A percentile compares a stretch with the other conserved stretches of the same genome.
Conservation (phyloP, 768 basidiomycete genomes). For the Rhodotorula paludigena region DNA sequence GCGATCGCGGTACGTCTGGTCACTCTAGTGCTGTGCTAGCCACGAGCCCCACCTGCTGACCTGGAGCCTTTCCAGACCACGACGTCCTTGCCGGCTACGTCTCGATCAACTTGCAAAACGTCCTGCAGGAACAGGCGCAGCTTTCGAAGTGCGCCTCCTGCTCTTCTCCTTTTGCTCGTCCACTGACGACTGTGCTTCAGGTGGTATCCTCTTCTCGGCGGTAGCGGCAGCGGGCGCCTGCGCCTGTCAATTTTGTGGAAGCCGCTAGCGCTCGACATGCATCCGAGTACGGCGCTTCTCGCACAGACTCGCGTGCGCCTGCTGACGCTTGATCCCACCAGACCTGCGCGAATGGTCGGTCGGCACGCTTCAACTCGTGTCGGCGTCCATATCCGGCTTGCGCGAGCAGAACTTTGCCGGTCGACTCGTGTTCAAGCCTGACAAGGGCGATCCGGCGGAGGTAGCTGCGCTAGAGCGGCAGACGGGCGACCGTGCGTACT, state of each 20-base stretch:
- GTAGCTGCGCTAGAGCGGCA: neutral
- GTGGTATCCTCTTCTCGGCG: slow-evolving; percentile 12
- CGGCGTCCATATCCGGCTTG: neutral
- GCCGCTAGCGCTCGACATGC: slow-evolving; percentile 19
- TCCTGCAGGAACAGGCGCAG: slow-evolving; percentile 17
- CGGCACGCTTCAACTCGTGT: slow-evolving; percentile 4
- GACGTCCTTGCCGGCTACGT: slow-evolving; percentile 29
- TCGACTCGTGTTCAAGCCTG: neutral
- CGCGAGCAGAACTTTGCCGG: neutral
- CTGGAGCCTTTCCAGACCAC: slow-evolving; percentile 8
- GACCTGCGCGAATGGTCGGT: slow-evolving; percentile 9
- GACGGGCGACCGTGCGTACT: neutral
- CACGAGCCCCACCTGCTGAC: neutral
- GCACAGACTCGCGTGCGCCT: neutral
- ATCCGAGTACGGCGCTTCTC: neutral
- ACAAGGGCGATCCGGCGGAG: neutral
- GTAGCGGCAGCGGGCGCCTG: slow-evolving; percentile 23
- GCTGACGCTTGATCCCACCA: neutral
- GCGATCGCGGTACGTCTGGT: slow-evolving; percentile 23
- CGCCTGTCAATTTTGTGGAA: slow-evolving; percentile 30
- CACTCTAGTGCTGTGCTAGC: neutral
- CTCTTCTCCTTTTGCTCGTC: too few relatives aligned
- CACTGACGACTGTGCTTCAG: neutral
- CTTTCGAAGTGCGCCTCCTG: slow-evolving; percentile 2
- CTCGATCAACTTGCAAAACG: slow-evolving; percentile 6